Base-by-base conservation (phyloP, 2,329 filamentous ascomycete species). In the Fusarium vanettenii region DNA sequence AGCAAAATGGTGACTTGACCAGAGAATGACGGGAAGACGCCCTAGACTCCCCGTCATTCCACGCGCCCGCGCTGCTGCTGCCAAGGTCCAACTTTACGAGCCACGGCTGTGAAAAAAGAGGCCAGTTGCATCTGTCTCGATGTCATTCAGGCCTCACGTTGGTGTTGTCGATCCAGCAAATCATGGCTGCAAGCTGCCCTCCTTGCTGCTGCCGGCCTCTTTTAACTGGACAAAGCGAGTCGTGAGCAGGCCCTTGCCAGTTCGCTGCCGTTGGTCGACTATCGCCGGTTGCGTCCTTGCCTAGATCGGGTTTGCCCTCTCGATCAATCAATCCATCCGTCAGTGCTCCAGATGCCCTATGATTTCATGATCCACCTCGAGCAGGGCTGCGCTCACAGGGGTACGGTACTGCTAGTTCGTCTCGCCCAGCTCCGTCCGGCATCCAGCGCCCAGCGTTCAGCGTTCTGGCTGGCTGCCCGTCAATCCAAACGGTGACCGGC, bases 291-390 rank as follows among this genome's bases (percentile, higher is more conserved):
- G 43, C 20, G 59, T 65, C 37, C 52, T 77, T 75, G 69, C 64
- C 72, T 64, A 78, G 75, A 79, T 79, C 74, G 76, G 76, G 66
- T 27, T 25, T 73, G 66, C 57, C 59, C 63, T 22, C 66, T 69
- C 66, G 66, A 65, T 72, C 71, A 66, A 69, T 75, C 70, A 69
- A 69, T 75, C 69, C 67, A 74, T 71, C 60, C 67, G 78, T 78
- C 69, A 67, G 61, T 63, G 27, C 61, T 72, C 67, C 75, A 76
- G 69, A 78, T 71, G 76, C 77, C 70, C 67, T 77, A 79, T 79
- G 77, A 78, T 79, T 79, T 79, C 76, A 79, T 79, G 69, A 67
- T 71, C 77, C 77, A 77, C 77, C 52, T 59, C 33, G 43, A 67
- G 64, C 77, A 79, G 77, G 77, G 74, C 76, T 75, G 67, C 33